phyloP scores from a whole-genome alignment of 768 basidiomycete genomes.

The Kwoniella sp. region DNA sequence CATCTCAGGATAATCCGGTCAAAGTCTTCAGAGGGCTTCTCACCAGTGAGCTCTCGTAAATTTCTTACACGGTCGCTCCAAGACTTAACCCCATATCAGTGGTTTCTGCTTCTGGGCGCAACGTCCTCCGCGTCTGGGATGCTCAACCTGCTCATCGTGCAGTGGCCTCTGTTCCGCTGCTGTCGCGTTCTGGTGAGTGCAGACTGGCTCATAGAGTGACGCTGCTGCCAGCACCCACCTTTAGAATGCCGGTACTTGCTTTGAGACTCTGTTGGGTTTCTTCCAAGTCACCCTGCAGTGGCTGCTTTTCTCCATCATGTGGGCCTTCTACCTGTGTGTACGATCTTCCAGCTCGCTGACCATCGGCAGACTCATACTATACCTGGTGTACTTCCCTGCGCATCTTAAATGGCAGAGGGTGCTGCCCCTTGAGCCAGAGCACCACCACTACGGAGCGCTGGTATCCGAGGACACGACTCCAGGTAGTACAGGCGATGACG shows the following conservation, averaged over 20 bases:
- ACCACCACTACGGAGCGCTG: slow-evolving; percentile 15
- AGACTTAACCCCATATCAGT: slow-evolving; percentile 39
- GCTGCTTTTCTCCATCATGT: slow-evolving; percentile 80
- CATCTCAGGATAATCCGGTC: slow-evolving; percentile 74
- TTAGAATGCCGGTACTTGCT: slow-evolving; percentile 66
- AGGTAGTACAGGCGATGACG: background rate
- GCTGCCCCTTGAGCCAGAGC: slow-evolving; percentile 19
- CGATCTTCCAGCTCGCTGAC: background rate
- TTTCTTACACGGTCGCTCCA: background rate
- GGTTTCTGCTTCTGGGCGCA: slow-evolving; percentile 83
- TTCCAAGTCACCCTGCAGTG: slow-evolving; percentile 78
- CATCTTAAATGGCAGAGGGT: slow-evolving; percentile 64
- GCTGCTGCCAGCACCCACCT: background rate
- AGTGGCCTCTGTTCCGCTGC: slow-evolving; percentile 75
- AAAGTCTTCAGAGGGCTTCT: slow-evolving; percentile 80
- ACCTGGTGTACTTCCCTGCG: slow-evolving; percentile 84
- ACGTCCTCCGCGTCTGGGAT: slow-evolving; percentile 75
- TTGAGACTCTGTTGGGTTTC: slow-evolving; percentile 76
- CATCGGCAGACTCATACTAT: slow-evolving; percentile 56
- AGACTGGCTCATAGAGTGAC: too few relatives aligned
- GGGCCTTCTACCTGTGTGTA: too few relatives aligned
- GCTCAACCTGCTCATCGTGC: slow-evolving; percentile 82
- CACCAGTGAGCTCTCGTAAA: slow-evolving; percentile 56
- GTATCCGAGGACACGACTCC: background rate
- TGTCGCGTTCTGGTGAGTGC: slow-evolving; percentile 68